Evolutionary conservation across 306 rosid genomes (phyloP).

Genomic region (Parietaria judaica): DNA sequence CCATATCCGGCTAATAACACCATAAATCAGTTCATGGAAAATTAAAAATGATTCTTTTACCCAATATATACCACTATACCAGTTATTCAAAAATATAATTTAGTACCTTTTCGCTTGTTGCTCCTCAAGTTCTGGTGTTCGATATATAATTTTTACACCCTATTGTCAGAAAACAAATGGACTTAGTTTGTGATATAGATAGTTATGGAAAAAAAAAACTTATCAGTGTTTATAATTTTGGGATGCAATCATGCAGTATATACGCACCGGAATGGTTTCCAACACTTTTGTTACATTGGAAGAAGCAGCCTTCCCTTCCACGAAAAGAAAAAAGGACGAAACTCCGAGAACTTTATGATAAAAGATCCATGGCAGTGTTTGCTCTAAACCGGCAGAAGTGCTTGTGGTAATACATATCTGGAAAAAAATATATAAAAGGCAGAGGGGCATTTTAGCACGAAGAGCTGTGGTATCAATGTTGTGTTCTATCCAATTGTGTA

Average conservation of each 20-base stretch:
- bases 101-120: conserved; percentile 79
- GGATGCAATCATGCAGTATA: not conserved
- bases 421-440: too few species aligned
- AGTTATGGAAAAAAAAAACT: conserved; percentile 2
- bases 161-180: conserved; percentile 13
- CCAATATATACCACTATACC: not conserved
- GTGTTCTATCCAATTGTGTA: too few species aligned
- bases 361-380: conserved; percentile 88
- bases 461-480: too few species aligned
- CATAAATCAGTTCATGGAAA: conserved; percentile 3
- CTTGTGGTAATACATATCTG: conserved; percentile 43
- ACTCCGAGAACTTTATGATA: conserved; percentile 95
- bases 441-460: too few species aligned
- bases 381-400: conserved; percentile 63
- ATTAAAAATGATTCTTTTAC: not conserved
- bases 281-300: conserved; percentile 68
- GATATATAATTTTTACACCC: conserved; percentile 84
- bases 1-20: conserved; percentile 77
- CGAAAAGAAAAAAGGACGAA: conserved; percentile 71
- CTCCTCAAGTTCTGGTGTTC: conserved; percentile 88
- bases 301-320: conserved; percentile 93
- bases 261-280: conserved; percentile 82
- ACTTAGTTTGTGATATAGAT: not conserved
- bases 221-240: not conserved
- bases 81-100: not conserved